These are phyloP conservation scores for Nemania serpens DNA, from an alignment of 2,329 filamentous ascomycete species.

Conservation along the genomic window DNA sequence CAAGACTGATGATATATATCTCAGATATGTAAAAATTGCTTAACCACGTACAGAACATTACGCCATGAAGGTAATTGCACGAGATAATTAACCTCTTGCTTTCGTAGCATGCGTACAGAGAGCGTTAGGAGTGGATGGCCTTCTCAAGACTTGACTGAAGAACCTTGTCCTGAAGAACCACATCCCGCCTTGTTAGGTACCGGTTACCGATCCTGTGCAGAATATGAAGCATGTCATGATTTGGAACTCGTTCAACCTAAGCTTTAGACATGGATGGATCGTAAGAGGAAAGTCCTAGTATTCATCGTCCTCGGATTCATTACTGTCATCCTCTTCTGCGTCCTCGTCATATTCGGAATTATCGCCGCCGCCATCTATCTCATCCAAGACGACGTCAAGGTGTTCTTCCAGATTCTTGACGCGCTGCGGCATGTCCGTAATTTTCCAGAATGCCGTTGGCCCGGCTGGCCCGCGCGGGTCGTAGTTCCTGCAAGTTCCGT, in stretches of 20 bases:
- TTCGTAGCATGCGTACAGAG: too few species aligned
- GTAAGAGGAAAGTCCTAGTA: too few species aligned
- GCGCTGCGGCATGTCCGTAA: slow-evolving; percentile 52
- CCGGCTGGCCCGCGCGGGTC: slow-evolving; percentile 72
- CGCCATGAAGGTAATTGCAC: too few species aligned
- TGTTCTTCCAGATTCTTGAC: background rate
- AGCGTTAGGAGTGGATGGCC: background rate
- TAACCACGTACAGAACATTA: too few species aligned
- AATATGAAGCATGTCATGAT: background rate
- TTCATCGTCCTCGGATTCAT: background rate
- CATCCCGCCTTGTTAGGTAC: background rate
- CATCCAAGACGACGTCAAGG: slow-evolving; percentile 6
- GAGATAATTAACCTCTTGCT: too few species aligned
- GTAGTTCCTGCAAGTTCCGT: slow-evolving; percentile 56
- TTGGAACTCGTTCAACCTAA: background rate
- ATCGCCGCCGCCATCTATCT: slow-evolving; percentile 11
- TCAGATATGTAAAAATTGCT: too few species aligned
- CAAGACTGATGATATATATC: too few species aligned
- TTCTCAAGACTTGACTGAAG: background rate
- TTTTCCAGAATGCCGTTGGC: slow-evolving; percentile 80
- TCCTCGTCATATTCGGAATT: slow-evolving; percentile 4
- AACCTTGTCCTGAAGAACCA: background rate
- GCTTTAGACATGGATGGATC: too few species aligned
- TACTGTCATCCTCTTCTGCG: background rate
- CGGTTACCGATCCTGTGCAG: background rate